Percentiles rank a stretch among this genome's conserved stretches.
phyloP scores from a whole-genome alignment of 176 grass and related monocot species.

The Phoenix dactylifera region DNA sequence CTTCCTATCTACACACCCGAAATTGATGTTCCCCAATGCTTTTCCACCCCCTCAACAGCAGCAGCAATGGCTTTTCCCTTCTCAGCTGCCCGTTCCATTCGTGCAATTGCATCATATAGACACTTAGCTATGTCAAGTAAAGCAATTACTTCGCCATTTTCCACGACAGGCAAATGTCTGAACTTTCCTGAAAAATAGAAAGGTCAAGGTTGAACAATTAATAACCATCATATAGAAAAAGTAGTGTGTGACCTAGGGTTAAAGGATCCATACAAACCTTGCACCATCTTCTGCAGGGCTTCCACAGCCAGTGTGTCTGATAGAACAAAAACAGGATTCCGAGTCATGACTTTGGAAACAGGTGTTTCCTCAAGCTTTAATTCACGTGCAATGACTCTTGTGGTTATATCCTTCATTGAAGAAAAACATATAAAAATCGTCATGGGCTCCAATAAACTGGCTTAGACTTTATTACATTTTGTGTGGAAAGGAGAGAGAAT shows the following conservation, averaged over 20 bases:
- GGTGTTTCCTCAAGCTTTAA: constrained; percentile 92
- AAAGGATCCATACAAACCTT: constrained; percentile 45
- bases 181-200: constrained; percentile 66
- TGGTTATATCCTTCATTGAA: constrained; percentile 57
- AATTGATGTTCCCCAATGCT: constrained; percentile 71
- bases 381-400: constrained; percentile 79
- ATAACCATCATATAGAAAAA: background rate
- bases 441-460: background rate
- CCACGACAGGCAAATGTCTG: constrained; percentile 95
- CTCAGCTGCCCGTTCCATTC: constrained; percentile 98
- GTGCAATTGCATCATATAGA: constrained; percentile 91
- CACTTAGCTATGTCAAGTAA: constrained; percentile 96
- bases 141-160: constrained; percentile 93
- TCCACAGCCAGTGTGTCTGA: constrained; percentile 82
- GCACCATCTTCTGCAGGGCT: constrained; percentile 98
- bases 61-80: constrained; percentile 95
- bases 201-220: background rate
- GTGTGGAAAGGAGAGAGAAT: constrained; percentile 5
- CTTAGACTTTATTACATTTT: background rate
- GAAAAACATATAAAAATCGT: background rate
- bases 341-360: constrained; percentile 90
- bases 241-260: background rate
- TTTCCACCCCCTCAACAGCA: constrained; percentile 94
- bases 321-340: constrained; percentile 86
- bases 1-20: constrained; percentile 35